Percentiles rank a stretch among this genome's conserved stretches.
These are phyloP conservation scores for Sporormia fimetaria DNA, from an alignment of 495 filamentous ascomycete species.

Conservation along the genomic window DNA sequence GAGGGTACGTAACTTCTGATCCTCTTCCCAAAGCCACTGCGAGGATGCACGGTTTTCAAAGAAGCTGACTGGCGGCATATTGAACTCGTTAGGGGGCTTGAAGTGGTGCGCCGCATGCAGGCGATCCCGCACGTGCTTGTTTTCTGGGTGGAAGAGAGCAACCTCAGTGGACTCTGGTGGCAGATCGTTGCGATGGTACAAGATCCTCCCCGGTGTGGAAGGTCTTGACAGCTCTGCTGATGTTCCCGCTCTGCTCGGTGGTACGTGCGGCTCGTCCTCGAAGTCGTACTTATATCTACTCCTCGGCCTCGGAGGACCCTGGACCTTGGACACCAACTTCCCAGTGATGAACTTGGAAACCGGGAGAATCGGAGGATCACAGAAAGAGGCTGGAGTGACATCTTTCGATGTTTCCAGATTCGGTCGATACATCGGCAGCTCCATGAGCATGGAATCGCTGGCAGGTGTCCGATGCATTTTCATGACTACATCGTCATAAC, in stretches of 20 bases:
- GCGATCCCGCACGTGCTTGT: slow-evolving; percentile 78
- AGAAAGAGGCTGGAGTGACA: slow-evolving; percentile 31
- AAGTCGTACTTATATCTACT: slow-evolving; percentile 68
- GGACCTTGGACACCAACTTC: slow-evolving; percentile 58
- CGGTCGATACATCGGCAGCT: slow-evolving; percentile 69
- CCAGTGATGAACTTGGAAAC: slow-evolving; percentile 75
- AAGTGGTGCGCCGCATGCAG: slow-evolving; percentile 90
- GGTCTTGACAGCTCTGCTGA: slow-evolving; percentile 24
- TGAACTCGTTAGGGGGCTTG: slow-evolving; percentile 77
- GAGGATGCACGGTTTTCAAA: slow-evolving; percentile 77
- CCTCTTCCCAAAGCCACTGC: slow-evolving; percentile 81
- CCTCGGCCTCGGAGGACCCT: slow-evolving; percentile 59
- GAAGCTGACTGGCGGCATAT: slow-evolving; percentile 78
- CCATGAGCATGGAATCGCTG: slow-evolving; percentile 70
- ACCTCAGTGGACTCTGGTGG: slow-evolving; percentile 64
- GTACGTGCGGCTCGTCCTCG: slow-evolving; percentile 48
- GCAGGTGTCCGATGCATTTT: slow-evolving; percentile 61
- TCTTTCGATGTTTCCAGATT: slow-evolving; percentile 6
- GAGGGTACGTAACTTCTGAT: slow-evolving; percentile 72
- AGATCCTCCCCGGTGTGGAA: slow-evolving; percentile 18
- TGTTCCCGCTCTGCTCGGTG: slow-evolving; percentile 21
- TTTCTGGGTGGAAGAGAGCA: slow-evolving; percentile 79
- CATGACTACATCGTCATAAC: slow-evolving; percentile 72
- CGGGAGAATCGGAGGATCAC: slow-evolving; percentile 59
- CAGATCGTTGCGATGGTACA: slow-evolving; percentile 37